Evolutionary conservation across 2,329 filamentous ascomycete genomes (phyloP).

Genomic region (Celoporthe dispersa): DNA sequence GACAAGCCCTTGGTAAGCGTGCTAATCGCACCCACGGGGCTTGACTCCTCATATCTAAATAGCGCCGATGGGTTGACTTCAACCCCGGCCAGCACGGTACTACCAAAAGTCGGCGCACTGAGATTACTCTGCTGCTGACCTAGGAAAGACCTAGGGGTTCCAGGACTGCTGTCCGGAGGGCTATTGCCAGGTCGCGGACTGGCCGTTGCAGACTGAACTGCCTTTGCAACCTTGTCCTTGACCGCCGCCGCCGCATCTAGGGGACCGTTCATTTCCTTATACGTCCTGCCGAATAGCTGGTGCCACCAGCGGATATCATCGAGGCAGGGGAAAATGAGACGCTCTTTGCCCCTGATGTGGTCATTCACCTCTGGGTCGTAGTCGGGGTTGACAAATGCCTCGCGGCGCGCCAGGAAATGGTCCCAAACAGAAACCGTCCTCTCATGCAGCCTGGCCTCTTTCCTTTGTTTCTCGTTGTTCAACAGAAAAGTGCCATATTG

Average conservation of each 20-base stretch:
- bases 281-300: constrained; percentile 81
- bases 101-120: constrained; percentile 25
- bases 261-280: constrained; percentile 89
- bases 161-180: constrained; percentile 32
- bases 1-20: constrained; percentile 21
- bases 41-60: background rate
- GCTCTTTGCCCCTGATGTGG: constrained; percentile 76
- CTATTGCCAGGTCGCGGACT: constrained; percentile 51
- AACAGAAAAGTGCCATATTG: constrained; percentile 97
- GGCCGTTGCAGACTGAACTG: constrained; percentile 36
- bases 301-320: constrained; percentile 92
- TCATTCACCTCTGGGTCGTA: constrained; percentile 81
- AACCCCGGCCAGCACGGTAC: constrained; percentile 26
- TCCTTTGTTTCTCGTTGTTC: constrained; percentile 89
- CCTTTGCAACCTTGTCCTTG: constrained; percentile 43
- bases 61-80: constrained; percentile 20
- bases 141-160: constrained; percentile 36
- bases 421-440: constrained; percentile 90
- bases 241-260: constrained; percentile 59
- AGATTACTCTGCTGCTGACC: constrained; percentile 42
- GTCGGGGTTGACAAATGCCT: constrained; percentile 80
- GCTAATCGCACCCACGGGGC: constrained; percentile 1
- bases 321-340: constrained; percentile 79
- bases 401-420: constrained; percentile 82
- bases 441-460: constrained; percentile 69